Base-by-base conservation (phyloP, 345 rosid genomes). In the Lumnitzera littorea region DNA sequence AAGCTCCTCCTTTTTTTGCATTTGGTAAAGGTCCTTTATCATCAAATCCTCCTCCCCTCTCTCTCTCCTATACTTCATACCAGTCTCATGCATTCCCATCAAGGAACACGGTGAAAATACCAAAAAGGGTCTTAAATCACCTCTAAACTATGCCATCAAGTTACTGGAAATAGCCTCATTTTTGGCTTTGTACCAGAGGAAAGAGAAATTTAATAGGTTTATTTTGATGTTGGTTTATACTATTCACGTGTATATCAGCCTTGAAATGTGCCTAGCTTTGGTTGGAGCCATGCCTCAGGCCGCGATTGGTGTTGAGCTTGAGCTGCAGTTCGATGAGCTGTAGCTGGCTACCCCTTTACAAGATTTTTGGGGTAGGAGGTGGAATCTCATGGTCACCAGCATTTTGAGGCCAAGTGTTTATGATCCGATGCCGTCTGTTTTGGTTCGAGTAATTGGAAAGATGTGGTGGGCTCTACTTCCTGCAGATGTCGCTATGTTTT, bases 281-380 rank as follows among this genome's bases (percentile, higher is more conserved):
- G 16, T 61, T 13, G 68, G 70, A 0, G 51, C 6, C 49, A 8
- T 65, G 23, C 73, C 70, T 27, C 72, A 60, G 13, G 47, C 36
- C 55, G 2, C 24, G 3, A 31, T 74, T 2, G 61, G 69, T 1
- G 3, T 74, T 25, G 72, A 74, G 69, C 69, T 70, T 8, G 78
- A 75, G 59, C 79, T 72, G 0, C 79, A 75, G 55, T 75, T 75
- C 67, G 24, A 75, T 29, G 68, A 64, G 65, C 79, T 75, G 11
- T 71, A 71, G 68, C 58, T 64, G 1, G 50, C 79, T 48, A 63
- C 73, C 54, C 71, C 79, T 6, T 62, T 75, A 5, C 79, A 75
- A 27, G 75, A 75, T 48, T 75, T 71, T 25, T 75, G 73, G 79
- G 72, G 79, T 5, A 67, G 65, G 14, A 62, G 79, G 27, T 71